Evolutionary conservation across 345 rosid species (phyloP), one percentile per base, ranked within the genome.

Genomic region (Hypericum androsaemum): DNA sequence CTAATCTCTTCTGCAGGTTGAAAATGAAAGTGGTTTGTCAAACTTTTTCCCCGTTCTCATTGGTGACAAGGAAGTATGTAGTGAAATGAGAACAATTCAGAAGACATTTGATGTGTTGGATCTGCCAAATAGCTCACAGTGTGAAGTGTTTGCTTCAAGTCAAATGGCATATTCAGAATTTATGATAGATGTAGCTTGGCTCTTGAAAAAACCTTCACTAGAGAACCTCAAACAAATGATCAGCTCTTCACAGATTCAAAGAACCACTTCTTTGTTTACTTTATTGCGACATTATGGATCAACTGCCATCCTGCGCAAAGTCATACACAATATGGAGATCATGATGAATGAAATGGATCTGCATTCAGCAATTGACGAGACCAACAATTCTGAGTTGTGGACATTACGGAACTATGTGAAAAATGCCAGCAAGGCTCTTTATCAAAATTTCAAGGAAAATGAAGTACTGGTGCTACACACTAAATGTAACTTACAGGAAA

Each of bases 31-130:
- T 54, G 96, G 98, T 47, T 60, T 92, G 41, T 92, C 98, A 42
- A 92, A 88, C 74, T 88, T 85, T 66, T 75, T 92, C 64, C 96
- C 98, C 43, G 54, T 92, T 38, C 69, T 92, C 12, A 66, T 92
- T 22, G 89, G 86, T 44, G 80, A 88, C 65, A 54, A 59, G 67
- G 79, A 80, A 56, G 77, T 72, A 58, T 92, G 98, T 58, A 77
- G 73, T 8, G 96, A 92, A 74, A 81, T 92, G 78, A 68, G 66
- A 65, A 60, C 43, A 46, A 69, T 92, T 60, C 89, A 81, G 76
- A 71, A 75, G 71, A 79, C 71, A 58, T 67, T 76, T 62, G 71
- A 73, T 50, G 71, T 64, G 41, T 69, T 77, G 54, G 60, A 74
- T 55, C 60, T 65, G 61, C 65, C 61, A 15, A 61, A 55, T 39